phyloP scores from a whole-genome alignment of 495 filamentous ascomycete species.

The Pyrenula aspistea region DNA sequence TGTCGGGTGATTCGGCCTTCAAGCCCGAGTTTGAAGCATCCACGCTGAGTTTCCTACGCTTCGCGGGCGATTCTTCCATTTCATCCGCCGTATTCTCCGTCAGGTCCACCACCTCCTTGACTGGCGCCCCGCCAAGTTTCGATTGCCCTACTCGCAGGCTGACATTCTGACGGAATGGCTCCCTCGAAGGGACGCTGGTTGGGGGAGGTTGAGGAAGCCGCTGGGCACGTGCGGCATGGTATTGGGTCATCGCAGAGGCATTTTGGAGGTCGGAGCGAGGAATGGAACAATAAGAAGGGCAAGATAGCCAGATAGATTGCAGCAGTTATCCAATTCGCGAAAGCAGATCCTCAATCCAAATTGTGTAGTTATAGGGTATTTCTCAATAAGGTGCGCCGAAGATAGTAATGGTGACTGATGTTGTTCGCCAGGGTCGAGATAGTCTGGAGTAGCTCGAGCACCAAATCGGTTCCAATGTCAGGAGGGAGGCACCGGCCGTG shows the following conservation, averaged over 20 bases:
- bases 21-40: not conserved
- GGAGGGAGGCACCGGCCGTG: not conserved
- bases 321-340: too few species aligned
- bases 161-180: not conserved
- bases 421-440: too few species aligned
- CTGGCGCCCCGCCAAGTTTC: not conserved
- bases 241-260: slow-evolving; percentile 1
- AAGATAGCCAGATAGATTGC: too few species aligned
- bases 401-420: too few species aligned
- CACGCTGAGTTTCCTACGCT: not conserved
- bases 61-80: slow-evolving; percentile 1
- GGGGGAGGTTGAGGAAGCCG: not conserved
- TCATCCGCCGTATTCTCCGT: not conserved
- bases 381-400: too few species aligned
- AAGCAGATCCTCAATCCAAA: too few species aligned
- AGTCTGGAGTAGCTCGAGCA: too few species aligned
- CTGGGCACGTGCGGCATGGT: not conserved
- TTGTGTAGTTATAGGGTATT: too few species aligned
- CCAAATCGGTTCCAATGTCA: too few species aligned
- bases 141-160: not conserved
- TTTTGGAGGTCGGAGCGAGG: not conserved
- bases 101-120: not conserved
- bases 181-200: not conserved
- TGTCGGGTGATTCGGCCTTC: not conserved
- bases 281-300: too few species aligned